Base-by-base conservation (phyloP, 2,329 filamentous ascomycete species). In the Lachnellula cervina region DNA sequence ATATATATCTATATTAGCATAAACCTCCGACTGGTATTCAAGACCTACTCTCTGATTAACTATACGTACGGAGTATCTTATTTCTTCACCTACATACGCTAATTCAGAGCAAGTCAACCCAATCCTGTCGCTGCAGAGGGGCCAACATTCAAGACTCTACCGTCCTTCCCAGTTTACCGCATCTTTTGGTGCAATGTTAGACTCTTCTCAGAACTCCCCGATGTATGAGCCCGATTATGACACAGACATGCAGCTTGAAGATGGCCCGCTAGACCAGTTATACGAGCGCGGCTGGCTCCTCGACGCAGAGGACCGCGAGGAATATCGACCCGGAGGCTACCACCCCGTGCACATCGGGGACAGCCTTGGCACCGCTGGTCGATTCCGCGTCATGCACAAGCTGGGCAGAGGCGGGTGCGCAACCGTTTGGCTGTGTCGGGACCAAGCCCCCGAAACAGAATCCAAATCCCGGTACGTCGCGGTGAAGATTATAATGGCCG, bases 331-430 rank as follows among this genome's bases (percentile, higher is more conserved):
- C 8, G 60, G 63, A 16, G 61, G 64, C 16, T 58, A 57, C 34
- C 64, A 66, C 42, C 65, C 64, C 32, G 54, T 67, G 34, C 56
- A 62, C 43, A 51, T 66, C 37, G 62, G 62, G 11, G 62, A 66
- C 34, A 51, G 19, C 1, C 57, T 64, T 17, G 34, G 54, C 1
- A 25, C 23, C 25, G 55, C 5, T 32, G 52, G 42, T 23, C 59
- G 62, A 40, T 66, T 62, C 47, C 53, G 53, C 11, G 58, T 66
- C 50, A 43, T 64, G 17, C 56, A 65, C 47, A 67, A 66, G 53
- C 61, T 66, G 19, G 65, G 64, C 6, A 49, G 49, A 19, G 65
- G 65, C 16, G 60, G 61, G 1, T 63, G 58, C 21, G 58, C 56
- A 34, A 65, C 60, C 2, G 64, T 68, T 28, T 67, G 66, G 66